Conservation (phyloP, 257 asterid species). For the Ophiorrhiza pumila region DNA sequence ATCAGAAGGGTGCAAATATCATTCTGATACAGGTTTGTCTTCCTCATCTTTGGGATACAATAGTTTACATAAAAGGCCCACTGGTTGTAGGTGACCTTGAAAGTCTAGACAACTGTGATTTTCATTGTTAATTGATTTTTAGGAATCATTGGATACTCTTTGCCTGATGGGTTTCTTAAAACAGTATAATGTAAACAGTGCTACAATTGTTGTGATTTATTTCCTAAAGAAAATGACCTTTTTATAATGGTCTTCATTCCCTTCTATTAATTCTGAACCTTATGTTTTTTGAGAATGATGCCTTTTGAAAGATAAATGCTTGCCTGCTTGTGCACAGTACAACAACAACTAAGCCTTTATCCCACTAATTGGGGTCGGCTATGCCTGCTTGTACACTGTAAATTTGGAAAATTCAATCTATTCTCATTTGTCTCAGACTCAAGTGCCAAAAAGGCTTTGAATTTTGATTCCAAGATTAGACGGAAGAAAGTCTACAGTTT, state of each 20-base stretch:
- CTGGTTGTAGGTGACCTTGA: not conserved
- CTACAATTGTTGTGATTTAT: not conserved
- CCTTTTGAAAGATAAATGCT: not conserved
- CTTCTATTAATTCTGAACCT: not conserved
- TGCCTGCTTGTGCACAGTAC: not conserved
- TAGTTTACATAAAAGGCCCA: not conserved
- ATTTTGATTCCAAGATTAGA: not conserved
- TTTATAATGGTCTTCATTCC: not conserved
- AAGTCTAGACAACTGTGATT: not conserved
- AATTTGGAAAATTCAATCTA: not conserved
- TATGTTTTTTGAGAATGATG: not conserved
- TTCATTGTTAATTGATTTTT: slow-evolving; percentile 1
- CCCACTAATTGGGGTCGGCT: too few species aligned
- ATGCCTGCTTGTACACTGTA: not conserved
- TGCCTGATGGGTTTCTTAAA: not conserved
- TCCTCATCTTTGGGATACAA: not conserved
- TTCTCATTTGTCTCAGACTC: not conserved
- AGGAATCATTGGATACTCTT: not conserved
- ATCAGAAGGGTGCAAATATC: slow-evolving; percentile 81
- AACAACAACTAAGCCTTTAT: too few species aligned
- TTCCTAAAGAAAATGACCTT: not conserved
- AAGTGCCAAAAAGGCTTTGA: not conserved
- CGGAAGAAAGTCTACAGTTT: not conserved
- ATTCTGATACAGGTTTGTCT: slow-evolving; percentile 79
- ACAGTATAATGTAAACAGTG: not conserved